Evolutionary conservation across 208 protist species (phyloP), one percentile per base, ranked within the genome.

Genomic region (Leishmania braziliensis): DNA sequence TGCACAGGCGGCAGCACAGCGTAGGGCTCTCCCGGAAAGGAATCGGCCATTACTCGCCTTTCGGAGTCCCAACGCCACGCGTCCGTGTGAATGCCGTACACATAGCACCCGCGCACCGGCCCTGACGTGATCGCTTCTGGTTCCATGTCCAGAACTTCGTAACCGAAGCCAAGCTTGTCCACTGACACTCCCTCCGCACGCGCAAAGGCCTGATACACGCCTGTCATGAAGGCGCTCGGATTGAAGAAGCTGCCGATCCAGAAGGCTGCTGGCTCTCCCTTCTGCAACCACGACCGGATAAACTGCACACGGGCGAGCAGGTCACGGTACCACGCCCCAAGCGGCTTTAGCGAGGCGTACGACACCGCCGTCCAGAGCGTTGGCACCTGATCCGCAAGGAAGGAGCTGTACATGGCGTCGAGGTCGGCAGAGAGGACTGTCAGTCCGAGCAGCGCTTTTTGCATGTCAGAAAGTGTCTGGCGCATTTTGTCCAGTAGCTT

Each of bases 201-300:
- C 23, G 99, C 98, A 86, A 98, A 98, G 78, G 97, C 90, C 82
- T 99, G 99, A 70, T 98, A 97, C 39, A 96, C 92, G 79, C 98
- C 99, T 10, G 99, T 99, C 89, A 99, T 97, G 89, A 99, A 99
- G 54, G 97, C 98, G 88, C 99, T 99, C 60, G 98, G 98, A 92
- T 99, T 99, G 92, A 99, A 99, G 88, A 99, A 99, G 56, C 98
- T 98, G 54, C 95, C 92, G 50, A 99, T 91, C 98, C 98, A 99
- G 89, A 98, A 99, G 39, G 90, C 90, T 26, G 72, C 88, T 56
- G 99, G 99, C 80, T 96, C 89, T 2, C 98, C 99, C 53, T 95
- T 90, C 50, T 89, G 86, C 71, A 99, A 77, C 99, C 99, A 99
- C 18, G 81, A 85, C 14, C 92, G 91, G 51, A 99, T 97, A 84